Evolutionary conservation across 1,284 basidiomycete species (phyloP), one percentile per base, ranked within the genome.

Genomic region (Boletus smithii): DNA sequence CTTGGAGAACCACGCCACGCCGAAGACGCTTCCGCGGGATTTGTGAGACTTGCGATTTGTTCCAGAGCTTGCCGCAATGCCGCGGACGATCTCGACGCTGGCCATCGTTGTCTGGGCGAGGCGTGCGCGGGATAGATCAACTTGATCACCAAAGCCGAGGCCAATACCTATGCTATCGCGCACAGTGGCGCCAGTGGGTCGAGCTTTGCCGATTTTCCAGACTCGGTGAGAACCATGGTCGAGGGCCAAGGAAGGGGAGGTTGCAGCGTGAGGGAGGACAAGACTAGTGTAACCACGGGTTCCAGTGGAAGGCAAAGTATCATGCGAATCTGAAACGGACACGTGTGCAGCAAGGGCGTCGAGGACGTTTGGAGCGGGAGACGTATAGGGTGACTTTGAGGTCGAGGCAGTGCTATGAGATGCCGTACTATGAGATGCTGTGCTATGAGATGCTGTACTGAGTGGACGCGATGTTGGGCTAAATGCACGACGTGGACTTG

Each of bases 71-170:
- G 58, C 56, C n/a, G 76, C 77, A 3, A 82, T 72, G 7, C 85
- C 83, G 30, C 74, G 73, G n/a, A 86, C 80, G 37, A 91, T 78
- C 49, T 90, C 88, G 47, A 93, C 80, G 35, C 81, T 89, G 8
- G 85, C 85, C 91, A 95, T 93, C 13, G 86, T 89, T 10, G 82
- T 83, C 61, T 90, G 85, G 2, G 89, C 89, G 13, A 89, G 71
- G 5, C 90, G 88, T 20, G 81, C 77, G 14, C 77, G 75, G 4
- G 87, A 84, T 35, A 90, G 70, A 66, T 93, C 87, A 16, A 91
- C 68, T 49, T 73, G 71, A 27, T 81, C 76, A 48, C 71, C 67
- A 0, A 69, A 41, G 8, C 66, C 65, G n/a, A 68, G 49, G 27
- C 63, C 63, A 2, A 40, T 37, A 11, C 65, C 55, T 23, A 67